A percentile compares a stretch with the other conserved stretches of the same genome.
Evolutionary conservation across 2,329 filamentous ascomycete species (phyloP).

Genomic region (Cercospora janseana): DNA sequence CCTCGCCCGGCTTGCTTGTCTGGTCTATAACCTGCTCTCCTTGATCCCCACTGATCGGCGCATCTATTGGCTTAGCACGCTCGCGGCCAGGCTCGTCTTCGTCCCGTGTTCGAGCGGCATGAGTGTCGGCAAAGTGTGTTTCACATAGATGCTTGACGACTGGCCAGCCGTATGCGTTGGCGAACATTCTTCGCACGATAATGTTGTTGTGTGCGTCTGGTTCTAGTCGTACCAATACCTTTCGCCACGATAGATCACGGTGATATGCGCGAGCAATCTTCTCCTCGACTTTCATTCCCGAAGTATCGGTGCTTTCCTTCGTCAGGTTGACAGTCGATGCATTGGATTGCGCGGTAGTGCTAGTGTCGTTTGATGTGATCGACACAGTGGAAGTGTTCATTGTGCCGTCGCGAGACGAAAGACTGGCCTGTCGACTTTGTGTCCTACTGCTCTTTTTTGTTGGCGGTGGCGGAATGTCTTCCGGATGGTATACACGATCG

Average conservation of each 20-base stretch:
- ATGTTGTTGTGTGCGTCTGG: conserved; percentile 99
- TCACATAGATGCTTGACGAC: conserved; percentile 93
- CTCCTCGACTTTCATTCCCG: conserved; percentile 87
- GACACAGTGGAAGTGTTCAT: conserved; percentile 6
- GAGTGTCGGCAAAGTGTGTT: conserved; percentile 83
- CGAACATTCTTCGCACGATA: conserved; percentile 91
- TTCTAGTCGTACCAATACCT: conserved; percentile 91
- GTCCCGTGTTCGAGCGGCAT: conserved; percentile 63
- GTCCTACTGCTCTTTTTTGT: conserved; percentile 35
- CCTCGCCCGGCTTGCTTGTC: conserved; percentile 33
- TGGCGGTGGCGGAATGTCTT: conserved; percentile 84
- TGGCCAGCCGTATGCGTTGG: conserved; percentile 96
- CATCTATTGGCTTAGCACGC: conserved; percentile 59
- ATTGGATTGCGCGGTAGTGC: conserved; percentile 7
- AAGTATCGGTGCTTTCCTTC: conserved; percentile 47
- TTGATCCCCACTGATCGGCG: conserved; percentile 52
- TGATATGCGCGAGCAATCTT: conserved; percentile 98
- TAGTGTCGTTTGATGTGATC: conserved; percentile 20
- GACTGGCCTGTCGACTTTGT: conserved; percentile 2
- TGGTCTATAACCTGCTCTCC: conserved; percentile 42
- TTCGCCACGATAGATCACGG: conserved; percentile 86
- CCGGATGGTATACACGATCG: conserved; percentile 89
- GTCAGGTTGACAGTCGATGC: conserved; percentile 11
- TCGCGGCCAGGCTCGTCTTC: conserved; percentile 66
- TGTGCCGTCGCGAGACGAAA: conserved; percentile 1